Evolutionary conservation across 2,329 filamentous ascomycete genomes (phyloP).

Genomic region (Trichoderma koningii): DNA sequence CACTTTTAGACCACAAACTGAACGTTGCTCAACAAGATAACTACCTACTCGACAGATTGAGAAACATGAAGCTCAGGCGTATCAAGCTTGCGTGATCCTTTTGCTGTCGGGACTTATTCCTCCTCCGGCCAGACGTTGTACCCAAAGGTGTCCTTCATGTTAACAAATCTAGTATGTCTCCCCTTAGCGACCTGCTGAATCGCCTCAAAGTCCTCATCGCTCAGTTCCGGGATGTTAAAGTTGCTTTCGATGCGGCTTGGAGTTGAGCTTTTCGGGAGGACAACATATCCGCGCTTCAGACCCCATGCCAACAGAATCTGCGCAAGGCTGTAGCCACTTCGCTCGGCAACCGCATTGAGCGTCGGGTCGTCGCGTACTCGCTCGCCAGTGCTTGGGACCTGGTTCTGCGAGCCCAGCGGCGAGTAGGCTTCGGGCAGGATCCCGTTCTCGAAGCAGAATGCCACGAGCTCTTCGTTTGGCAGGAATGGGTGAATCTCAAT

Average conservation of each 20-base stretch:
- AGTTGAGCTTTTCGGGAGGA: slow-evolving; percentile 84
- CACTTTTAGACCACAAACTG: too few species aligned
- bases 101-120: background rate
- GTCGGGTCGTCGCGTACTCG: slow-evolving; percentile 68
- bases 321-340: slow-evolving; percentile 45
- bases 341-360: slow-evolving; percentile 53
- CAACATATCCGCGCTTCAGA: slow-evolving; percentile 75
- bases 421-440: slow-evolving; percentile 66
- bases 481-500: slow-evolving; percentile 80
- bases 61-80: too few species aligned
- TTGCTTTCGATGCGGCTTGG: slow-evolving; percentile 73
- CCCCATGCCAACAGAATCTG: slow-evolving; percentile 82
- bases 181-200: slow-evolving; percentile 20
- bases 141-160: slow-evolving; percentile 21
- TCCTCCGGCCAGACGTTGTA: slow-evolving; percentile 19
- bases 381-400: slow-evolving; percentile 54
- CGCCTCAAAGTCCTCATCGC: background rate
- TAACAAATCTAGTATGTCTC: slow-evolving; percentile 8
- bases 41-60: too few species aligned
- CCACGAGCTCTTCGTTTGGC: slow-evolving; percentile 76
- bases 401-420: slow-evolving; percentile 16
- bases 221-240: slow-evolving; percentile 44
- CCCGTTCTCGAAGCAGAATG: slow-evolving; percentile 70
- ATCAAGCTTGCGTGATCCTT: too few species aligned
- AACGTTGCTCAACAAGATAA: too few species aligned